phyloP scores from a whole-genome alignment of 805 yeast genomes.

The Candida endomychidarum region DNA sequence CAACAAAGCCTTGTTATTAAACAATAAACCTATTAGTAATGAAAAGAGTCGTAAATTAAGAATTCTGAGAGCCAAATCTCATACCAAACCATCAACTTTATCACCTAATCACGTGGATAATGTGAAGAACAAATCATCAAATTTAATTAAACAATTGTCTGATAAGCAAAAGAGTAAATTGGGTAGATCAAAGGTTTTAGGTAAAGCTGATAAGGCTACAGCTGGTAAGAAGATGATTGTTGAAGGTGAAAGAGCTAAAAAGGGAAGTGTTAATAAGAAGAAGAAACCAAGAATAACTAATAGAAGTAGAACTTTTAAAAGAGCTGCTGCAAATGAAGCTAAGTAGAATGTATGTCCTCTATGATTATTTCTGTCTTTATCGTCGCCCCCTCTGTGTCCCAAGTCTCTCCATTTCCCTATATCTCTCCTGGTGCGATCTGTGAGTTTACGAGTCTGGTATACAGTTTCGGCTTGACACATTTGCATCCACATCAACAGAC shows the following conservation, averaged over 20 bases:
- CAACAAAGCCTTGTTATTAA: conserved; percentile 73
- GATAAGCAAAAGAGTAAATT: conserved; percentile 72
- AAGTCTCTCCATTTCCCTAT: too few relatives aligned
- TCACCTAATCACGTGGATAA: conserved; percentile 46
- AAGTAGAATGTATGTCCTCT: neutral
- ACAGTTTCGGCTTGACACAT: too few relatives aligned
- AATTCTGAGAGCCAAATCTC: conserved; percentile 56
- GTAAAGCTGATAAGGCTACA: conserved; percentile 75
- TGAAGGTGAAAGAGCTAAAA: conserved; percentile 79
- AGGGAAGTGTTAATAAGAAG: conserved; percentile 34
- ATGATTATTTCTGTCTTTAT: too few relatives aligned
- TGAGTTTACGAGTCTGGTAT: too few relatives aligned
- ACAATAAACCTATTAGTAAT: conserved; percentile 59
- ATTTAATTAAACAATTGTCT: conserved; percentile 35
- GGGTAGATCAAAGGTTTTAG: conserved; percentile 79
- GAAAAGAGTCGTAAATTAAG: conserved; percentile 61
- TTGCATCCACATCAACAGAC: too few relatives aligned
- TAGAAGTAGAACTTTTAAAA: conserved; percentile 53
- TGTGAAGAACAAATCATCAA: conserved; percentile 21
- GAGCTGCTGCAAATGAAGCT: neutral
- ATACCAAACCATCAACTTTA: conserved; percentile 40
- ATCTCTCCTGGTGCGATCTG: too few relatives aligned
- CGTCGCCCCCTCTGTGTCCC: too few relatives aligned
- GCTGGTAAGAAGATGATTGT: conserved; percentile 51
- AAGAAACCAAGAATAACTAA: conserved; percentile 62